Evolutionary conservation across 106 monocot genomes (phyloP).

Genomic region (Narthecium ossifragum): DNA sequence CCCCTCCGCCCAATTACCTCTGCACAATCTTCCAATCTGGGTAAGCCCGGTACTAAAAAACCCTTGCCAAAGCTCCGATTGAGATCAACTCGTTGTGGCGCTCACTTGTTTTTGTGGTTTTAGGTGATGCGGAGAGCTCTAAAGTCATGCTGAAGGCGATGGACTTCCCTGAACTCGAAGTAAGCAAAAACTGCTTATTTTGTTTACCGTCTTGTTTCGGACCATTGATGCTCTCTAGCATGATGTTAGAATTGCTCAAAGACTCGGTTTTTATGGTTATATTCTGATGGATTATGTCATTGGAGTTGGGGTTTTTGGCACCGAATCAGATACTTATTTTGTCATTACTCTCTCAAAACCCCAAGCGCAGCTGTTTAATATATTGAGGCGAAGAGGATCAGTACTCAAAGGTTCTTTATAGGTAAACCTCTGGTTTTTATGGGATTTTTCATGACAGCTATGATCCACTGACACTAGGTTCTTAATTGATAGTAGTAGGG

Average conservation of each 20-base stretch:
- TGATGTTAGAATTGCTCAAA: neutral
- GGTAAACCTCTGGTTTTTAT: too few relatives aligned
- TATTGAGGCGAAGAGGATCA: too few relatives aligned
- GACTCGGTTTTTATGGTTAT: neutral
- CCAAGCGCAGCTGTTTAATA: too few relatives aligned
- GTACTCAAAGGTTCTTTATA: neutral
- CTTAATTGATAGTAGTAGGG: too few relatives aligned
- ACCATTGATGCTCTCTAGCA: neutral
- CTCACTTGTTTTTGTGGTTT: too few relatives aligned
- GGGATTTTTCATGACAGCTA: too few relatives aligned
- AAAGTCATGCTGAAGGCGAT: slow-evolving; percentile 77
- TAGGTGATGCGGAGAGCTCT: slow-evolving; percentile 25
- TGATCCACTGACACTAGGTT: too few relatives aligned
- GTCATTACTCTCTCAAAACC: too few relatives aligned
- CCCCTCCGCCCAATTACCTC: too few relatives aligned
- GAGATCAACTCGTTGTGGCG: too few relatives aligned
- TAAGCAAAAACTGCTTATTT: slow-evolving; percentile 12
- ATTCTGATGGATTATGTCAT: neutral
- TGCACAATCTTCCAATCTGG: neutral
- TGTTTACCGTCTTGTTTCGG: neutral
- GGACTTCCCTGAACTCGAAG: slow-evolving; percentile 79
- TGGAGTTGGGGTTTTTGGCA: neutral
- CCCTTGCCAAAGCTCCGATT: neutral
- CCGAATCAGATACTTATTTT: too few relatives aligned
- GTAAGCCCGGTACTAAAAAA: neutral